A percentile compares a stretch with the other conserved stretches of the same genome.
Evolutionary conservation across 139 green algal species (phyloP).

Genomic region (Closterium sp.): DNA sequence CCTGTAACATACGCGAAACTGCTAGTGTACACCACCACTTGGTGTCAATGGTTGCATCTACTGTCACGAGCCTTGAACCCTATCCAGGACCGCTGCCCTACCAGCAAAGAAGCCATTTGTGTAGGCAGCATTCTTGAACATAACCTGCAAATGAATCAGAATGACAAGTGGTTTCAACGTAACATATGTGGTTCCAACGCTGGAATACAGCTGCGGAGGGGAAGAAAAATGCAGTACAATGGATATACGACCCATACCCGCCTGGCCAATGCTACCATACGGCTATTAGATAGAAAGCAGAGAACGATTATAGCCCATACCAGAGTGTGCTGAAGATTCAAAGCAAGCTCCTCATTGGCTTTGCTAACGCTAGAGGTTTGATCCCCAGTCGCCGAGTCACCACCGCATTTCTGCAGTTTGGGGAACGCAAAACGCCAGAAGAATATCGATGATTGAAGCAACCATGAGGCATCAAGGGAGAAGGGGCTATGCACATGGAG

Average conservation of each 20-base stretch:
- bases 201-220: not conserved
- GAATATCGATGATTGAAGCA: not conserved
- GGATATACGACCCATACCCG: no score
- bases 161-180: no score
- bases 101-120: not conserved
- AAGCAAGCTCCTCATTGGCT: not conserved
- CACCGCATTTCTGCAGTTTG: not conserved
- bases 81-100: not conserved
- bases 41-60: not conserved
- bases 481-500: not conserved
- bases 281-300: no score
- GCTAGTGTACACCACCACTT: no score
- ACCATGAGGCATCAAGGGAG: not conserved
- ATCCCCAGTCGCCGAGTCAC: not conserved
- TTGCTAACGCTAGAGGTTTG: not conserved
- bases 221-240: not conserved
- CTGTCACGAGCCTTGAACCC: not conserved
- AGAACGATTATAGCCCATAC: not conserved
- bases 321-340: not conserved
- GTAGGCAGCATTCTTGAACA: slow-evolving; percentile 17
- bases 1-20: no score
- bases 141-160: not conserved
- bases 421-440: not conserved
- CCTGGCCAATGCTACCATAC: not conserved
- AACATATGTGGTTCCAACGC: no score